Evolutionary conservation across 805 yeast genomes (phyloP), one percentile per base, ranked within the genome.

Genomic region (Hemisphaericaspora nanyangensis): DNA sequence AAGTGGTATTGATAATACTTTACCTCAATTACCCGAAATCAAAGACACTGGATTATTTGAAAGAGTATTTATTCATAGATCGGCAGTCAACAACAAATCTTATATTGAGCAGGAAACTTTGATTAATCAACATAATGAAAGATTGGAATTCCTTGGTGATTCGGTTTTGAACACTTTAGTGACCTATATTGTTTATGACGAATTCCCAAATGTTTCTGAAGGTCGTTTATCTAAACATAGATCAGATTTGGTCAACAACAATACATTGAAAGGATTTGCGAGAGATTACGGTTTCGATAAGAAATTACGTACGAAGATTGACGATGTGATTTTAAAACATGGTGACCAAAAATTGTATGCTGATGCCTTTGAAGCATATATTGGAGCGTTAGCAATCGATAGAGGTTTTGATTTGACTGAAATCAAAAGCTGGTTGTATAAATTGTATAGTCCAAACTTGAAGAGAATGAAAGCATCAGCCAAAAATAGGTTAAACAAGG

Each of bases 281-380:
- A 61, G 72, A 19, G 53, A 71, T 7, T 91, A 91, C 60, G 82
- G 80, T 0, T 74, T 89, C 42, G 82, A 79, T 46, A 69, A 76
- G 42, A 65, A 66, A 38, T 61, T 87, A 45, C 69, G 72, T 40
- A 67, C 73, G 38, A 71, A 74, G 47, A 68, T 72, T 25, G 77
- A 76, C 40, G 76, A 66, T 24, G 56, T 58, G 4, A 51, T 67
- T 11, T 68, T 73, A 38, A 56, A 61, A 20, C 63, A 66, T 25
- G 85, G 86, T 7, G 77, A 73, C 42, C 75, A 75, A 46, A 93
- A 93, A 55, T 66, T 85, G 4, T 75, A 74, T 52, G 96, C 98
- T 0, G 99, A 91, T 68, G 79, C 85, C 0, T 86, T 91, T 56
- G 99, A 93, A 61, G 96, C 98, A 0, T 91, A 91, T 49, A 72